Evolutionary conservation across 2,329 filamentous ascomycete species (phyloP).

Genomic region (Colletotrichum limetticola): DNA sequence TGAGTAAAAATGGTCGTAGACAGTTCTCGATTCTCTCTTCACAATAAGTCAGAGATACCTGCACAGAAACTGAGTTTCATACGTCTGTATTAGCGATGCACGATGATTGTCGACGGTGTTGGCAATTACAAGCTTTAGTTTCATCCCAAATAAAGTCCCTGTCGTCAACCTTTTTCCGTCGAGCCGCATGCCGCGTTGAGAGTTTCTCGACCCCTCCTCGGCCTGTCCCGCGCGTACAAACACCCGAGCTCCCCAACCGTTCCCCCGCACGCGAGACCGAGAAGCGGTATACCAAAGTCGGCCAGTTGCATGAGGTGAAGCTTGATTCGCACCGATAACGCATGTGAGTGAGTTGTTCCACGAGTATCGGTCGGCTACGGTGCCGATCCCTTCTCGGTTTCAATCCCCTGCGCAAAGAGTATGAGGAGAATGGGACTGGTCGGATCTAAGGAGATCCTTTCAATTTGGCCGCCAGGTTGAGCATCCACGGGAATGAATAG

Average conservation of each 20-base stretch:
- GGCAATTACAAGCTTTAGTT: not conserved
- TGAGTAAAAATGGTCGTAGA: too few species aligned
- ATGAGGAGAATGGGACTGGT: not conserved
- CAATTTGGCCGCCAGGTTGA: not conserved
- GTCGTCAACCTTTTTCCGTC: not conserved
- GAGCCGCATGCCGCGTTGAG: not conserved
- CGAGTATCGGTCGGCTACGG: not conserved
- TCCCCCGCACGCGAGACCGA: constrained; percentile 15
- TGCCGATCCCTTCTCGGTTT: not conserved
- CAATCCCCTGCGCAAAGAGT: not conserved
- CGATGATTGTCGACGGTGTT: not conserved
- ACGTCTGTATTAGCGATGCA: not conserved
- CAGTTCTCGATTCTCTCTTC: too few species aligned
- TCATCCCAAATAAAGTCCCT: not conserved
- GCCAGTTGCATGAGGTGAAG: not conserved
- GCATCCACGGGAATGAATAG: not conserved
- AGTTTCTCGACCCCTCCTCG: not conserved
- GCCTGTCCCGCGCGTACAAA: not conserved
- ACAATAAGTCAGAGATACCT: too few species aligned
- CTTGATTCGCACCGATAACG: constrained; percentile 20
- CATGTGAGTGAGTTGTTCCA: not conserved
- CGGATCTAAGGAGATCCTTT: not conserved
- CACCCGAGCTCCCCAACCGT: not conserved
- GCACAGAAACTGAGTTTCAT: too few species aligned
- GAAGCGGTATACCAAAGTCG: not conserved